Evolutionary conservation across 2,329 filamentous ascomycete genomes (phyloP), one percentile per base, ranked within the genome.

Genomic region (Colletotrichum paranaense): DNA sequence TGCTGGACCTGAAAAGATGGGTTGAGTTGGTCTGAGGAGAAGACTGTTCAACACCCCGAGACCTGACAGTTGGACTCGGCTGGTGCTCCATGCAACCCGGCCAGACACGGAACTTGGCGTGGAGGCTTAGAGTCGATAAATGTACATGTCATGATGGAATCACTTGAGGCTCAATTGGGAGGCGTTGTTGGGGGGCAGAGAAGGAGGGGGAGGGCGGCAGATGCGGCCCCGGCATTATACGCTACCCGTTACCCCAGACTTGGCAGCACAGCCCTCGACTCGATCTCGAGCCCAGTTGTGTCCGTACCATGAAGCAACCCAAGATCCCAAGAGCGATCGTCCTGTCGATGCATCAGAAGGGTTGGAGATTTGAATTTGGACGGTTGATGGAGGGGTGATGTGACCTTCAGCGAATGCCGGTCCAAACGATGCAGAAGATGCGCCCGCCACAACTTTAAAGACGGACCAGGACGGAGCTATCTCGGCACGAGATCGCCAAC

Each of bases 401-500:
- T 62, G 70, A 64, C 66, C 67, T 52, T 32, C 38, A 22, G 12
- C 30, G 22, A 24, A 28, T 26, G 49, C 55, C 56, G 24, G 59
- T 22, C 35, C 24, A 38, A 35, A 67, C 42, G 11, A 59, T 4
- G 67, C 19, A n/a, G 42, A n/a, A 4, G 9, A 12, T 42, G 11
- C 19, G 11, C n/a, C 53, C 52, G 35, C 63, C 58, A 52, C 66
- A 72, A 69, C 69, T 58, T 55, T 64, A 60, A 64, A 62, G 52
- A 49, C 12, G 9, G 7, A 26, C 12, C 32, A 5, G 19, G 26
- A 7, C 67, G 70, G 70, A 73, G 67, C 60, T 62, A 73, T 65
- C 46, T 73, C 70, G 70, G 67, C 30, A 26, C 35, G 42, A 5
- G 30, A 32, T 60, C 66, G 70, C 66, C 66, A 73, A 64, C 55